These are phyloP conservation scores for Trichoderma simmonsii DNA, from an alignment of 2,329 filamentous ascomycete genomes.

Conservation along the genomic window DNA sequence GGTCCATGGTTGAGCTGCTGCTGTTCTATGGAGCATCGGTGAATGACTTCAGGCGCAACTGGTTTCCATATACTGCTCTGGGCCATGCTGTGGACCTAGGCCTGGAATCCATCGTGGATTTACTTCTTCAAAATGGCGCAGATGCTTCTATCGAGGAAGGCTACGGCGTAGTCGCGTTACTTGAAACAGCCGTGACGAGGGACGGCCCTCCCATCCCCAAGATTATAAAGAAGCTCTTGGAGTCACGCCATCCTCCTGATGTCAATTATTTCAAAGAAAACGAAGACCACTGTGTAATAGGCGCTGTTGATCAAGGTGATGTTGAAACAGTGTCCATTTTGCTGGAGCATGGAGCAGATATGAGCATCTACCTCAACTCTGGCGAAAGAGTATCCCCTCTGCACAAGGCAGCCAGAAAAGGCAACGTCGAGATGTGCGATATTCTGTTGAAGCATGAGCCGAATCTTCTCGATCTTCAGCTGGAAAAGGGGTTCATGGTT, in stretches of 20 bases:
- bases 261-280: conserved; percentile 20
- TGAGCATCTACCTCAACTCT: conserved; percentile 16
- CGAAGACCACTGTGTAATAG: conserved; percentile 17
- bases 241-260: conserved; percentile 20
- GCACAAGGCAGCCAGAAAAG: conserved; percentile 21
- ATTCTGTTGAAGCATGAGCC: conserved; percentile 24
- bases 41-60: conserved; percentile 16
- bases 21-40: conserved; percentile 20
- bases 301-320: conserved; percentile 11
- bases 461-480: conserved; percentile 22
- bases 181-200: conserved; percentile 18
- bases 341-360: conserved; percentile 24
- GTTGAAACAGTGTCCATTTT: conserved; percentile 21
- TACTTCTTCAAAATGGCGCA: conserved; percentile 25
- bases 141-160: conserved; percentile 27
- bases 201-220: not conserved
- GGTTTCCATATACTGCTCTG: conserved; percentile 20
- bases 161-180: conserved; percentile 17
- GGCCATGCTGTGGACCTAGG: conserved; percentile 21
- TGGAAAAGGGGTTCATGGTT: conserved; percentile 15
- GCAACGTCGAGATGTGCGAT: conserved; percentile 20
- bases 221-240: conserved; percentile 21
- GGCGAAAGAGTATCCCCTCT: conserved; percentile 19
- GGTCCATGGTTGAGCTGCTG: conserved; percentile 20
- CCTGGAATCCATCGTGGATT: conserved; percentile 20